phyloP scores from a whole-genome alignment of 371 early-diverging fungal species.

The Mucor saturninus region DNA sequence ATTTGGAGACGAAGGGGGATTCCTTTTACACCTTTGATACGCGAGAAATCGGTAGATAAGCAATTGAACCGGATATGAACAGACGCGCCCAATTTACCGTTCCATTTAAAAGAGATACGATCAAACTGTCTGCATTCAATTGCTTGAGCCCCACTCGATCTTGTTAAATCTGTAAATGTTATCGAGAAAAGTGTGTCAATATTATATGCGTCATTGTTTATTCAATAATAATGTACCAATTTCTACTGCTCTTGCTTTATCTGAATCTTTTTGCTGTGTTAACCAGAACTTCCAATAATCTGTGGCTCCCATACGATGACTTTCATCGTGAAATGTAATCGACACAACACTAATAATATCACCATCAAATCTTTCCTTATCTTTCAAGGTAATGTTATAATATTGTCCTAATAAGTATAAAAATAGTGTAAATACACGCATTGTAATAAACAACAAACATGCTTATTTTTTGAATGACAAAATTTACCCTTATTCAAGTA shows the following conservation, averaged over 20 bases:
- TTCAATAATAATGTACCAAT: background rate
- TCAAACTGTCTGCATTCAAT: slow-evolving; percentile 47
- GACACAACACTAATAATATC: slow-evolving; percentile 62
- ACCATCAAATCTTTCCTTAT: slow-evolving; percentile 48
- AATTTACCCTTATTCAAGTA: slow-evolving; percentile 33
- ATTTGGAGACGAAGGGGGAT: slow-evolving; percentile 58
- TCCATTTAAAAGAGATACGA: slow-evolving; percentile 55
- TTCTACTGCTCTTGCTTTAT: slow-evolving; percentile 56
- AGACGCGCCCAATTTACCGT: slow-evolving; percentile 49
- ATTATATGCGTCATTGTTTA: slow-evolving; percentile 6
- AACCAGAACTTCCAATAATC: slow-evolving; percentile 84
- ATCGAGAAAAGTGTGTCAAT: slow-evolving; percentile 53
- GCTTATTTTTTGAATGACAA: background rate
- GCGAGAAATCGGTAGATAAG: slow-evolving; percentile 61
- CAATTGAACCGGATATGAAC: slow-evolving; percentile 57
- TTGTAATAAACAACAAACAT: too few relatives aligned
- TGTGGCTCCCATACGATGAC: slow-evolving; percentile 66
- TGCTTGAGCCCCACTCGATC: slow-evolving; percentile 26
- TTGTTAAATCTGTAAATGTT: slow-evolving; percentile 21
- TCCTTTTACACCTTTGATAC: slow-evolving; percentile 65
- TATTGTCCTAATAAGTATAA: slow-evolving; percentile 47
- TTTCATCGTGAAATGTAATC: slow-evolving; percentile 76
- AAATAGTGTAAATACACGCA: too few relatives aligned
- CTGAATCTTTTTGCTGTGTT: slow-evolving; percentile 62
- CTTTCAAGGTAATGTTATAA: slow-evolving; percentile 53